These are phyloP conservation scores for Chlamydomonas sp. DNA, from an alignment of 139 green algal genomes.

Conservation along the genomic window DNA sequence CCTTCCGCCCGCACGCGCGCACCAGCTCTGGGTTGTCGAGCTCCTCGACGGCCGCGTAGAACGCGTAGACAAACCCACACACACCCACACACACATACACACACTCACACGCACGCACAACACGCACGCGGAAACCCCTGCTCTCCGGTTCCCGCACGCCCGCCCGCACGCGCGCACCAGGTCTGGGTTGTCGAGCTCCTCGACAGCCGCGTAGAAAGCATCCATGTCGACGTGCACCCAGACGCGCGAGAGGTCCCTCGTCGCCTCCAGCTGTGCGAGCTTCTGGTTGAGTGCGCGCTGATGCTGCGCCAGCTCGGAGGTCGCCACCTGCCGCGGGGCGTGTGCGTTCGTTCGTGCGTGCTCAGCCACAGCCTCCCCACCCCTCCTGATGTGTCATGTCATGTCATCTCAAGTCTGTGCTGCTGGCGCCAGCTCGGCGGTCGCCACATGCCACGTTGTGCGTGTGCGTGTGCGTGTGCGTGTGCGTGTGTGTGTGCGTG, in stretches of 20 bases:
- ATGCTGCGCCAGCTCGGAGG: too few species aligned
- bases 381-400: too few species aligned
- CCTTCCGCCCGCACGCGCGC: neutral
- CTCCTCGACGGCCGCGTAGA: conserved; percentile 43
- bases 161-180: conserved; percentile 34
- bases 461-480: conserved; percentile 16
- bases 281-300: conserved; percentile 10
- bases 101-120: neutral
- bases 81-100: neutral
- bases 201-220: conserved; percentile 56
- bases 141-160: neutral
- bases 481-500: too few species aligned
- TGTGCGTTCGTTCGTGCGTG: too few species aligned
- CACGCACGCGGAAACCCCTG: neutral
- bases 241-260: conserved; percentile 54
- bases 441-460: neutral
- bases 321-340: neutral
- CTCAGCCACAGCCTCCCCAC: too few species aligned
- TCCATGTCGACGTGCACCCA: conserved; percentile 93
- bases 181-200: conserved; percentile 58
- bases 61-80: conserved; percentile 6
- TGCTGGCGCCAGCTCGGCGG: too few species aligned
- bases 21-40: conserved; percentile 25
- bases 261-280: conserved; percentile 57
- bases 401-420: too few species aligned